Conservation (phyloP, 1,139 yeast species). For the Saccharomyces hybrid region DNA sequence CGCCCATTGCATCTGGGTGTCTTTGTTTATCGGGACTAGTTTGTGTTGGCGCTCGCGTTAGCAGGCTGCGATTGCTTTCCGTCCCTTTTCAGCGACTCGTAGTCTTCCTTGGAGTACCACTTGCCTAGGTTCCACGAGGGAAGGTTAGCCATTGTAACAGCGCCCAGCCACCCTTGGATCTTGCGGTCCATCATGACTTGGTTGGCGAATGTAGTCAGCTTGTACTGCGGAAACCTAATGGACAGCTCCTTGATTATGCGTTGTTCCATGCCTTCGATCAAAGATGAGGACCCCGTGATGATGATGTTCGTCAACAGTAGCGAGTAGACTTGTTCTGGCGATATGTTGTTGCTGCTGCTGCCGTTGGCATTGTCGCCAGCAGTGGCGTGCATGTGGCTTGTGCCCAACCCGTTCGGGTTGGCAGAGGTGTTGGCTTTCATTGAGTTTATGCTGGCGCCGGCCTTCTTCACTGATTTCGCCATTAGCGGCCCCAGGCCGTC, state of each 20-base stretch:
- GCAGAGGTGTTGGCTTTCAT: constrained; percentile 8
- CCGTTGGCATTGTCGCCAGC: neutral
- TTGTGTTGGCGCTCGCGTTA: neutral
- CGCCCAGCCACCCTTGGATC: constrained; percentile 28
- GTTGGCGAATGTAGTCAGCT: constrained; percentile 28
- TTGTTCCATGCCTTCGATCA: constrained; percentile 53
- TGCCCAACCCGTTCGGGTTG: constrained; percentile 6
- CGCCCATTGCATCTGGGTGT: neutral
- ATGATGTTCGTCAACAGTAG: constrained; percentile 49
- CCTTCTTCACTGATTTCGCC: constrained; percentile 23
- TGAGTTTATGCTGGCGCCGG: constrained; percentile 25
- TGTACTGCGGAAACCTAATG: constrained; percentile 29
- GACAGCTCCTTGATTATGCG: constrained; percentile 49
- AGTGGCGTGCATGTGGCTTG: constrained; percentile 7
- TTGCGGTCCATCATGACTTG: constrained; percentile 26
- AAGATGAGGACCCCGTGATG: constrained; percentile 59
- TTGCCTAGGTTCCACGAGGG: constrained; percentile 28
- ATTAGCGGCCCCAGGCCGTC: constrained; percentile 28
- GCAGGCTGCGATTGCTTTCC: neutral
- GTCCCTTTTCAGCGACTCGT: constrained; percentile 6
- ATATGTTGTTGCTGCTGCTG: constrained; percentile 15
- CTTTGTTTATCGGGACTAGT: neutral
- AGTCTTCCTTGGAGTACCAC: constrained; percentile 24
- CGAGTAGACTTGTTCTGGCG: constrained; percentile 17
- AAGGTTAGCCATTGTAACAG: constrained; percentile 22